These are phyloP conservation scores for Penicilliopsis zonata DNA, from an alignment of 495 filamentous ascomycete species.

Conservation along the genomic window DNA sequence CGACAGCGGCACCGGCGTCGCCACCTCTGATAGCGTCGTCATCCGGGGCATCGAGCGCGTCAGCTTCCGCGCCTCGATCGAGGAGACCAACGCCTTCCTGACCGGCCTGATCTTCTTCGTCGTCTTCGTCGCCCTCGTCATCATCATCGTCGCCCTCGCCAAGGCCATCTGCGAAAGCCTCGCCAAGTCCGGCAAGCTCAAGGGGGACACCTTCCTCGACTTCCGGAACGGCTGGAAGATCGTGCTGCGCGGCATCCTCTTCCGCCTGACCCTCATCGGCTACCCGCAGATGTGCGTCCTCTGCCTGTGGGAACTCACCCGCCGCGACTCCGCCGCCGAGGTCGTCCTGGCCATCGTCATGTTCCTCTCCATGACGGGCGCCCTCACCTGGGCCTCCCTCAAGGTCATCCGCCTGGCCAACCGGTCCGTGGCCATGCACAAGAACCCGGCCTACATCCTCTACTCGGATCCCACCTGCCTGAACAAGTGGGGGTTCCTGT, in stretches of 20 bases:
- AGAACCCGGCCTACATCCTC: slow-evolving; percentile 93
- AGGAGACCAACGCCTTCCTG: slow-evolving; percentile 87
- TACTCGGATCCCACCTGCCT: slow-evolving; percentile 87
- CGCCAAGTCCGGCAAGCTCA: slow-evolving; percentile 64
- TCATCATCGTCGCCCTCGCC: slow-evolving; percentile 63
- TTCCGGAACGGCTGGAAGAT: slow-evolving; percentile 88
- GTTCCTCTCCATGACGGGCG: slow-evolving; percentile 66
- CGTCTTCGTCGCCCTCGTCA: slow-evolving; percentile 62
- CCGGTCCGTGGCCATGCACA: slow-evolving; percentile 81
- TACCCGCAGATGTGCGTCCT: slow-evolving; percentile 88
- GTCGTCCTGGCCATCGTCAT: slow-evolving; percentile 84
- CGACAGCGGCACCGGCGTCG: slow-evolving; percentile 29
- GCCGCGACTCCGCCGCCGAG: slow-evolving; percentile 74
- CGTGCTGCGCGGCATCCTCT: slow-evolving; percentile 84
- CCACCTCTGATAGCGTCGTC: slow-evolving; percentile 45
- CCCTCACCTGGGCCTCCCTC: slow-evolving; percentile 76
- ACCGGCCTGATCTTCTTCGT: slow-evolving; percentile 87
- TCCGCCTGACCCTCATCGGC: slow-evolving; percentile 79
- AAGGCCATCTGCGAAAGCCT: slow-evolving; percentile 67
- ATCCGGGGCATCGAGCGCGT: slow-evolving; percentile 85
- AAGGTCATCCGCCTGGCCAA: slow-evolving; percentile 86
- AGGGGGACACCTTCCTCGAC: slow-evolving; percentile 79
- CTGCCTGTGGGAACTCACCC: slow-evolving; percentile 90
- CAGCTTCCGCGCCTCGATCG: slow-evolving; percentile 74
- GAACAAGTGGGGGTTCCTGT: slow-evolving; percentile 98